phyloP scores from a whole-genome alignment of 2,329 filamentous ascomycete species.

The Alternaria triticimaculans region DNA sequence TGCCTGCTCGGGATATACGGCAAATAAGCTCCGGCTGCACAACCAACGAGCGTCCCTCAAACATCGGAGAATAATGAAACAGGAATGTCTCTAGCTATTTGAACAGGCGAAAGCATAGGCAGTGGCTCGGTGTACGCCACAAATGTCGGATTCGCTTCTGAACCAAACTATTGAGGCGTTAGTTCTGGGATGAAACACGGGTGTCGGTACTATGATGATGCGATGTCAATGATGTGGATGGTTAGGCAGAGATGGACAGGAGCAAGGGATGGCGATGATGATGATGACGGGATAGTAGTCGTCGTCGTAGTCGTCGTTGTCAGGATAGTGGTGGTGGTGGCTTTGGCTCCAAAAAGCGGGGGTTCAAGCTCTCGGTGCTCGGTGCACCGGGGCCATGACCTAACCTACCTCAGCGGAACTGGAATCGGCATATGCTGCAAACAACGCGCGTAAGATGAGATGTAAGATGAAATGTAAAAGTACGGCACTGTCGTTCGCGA shows the following conservation, averaged over 20 bases:
- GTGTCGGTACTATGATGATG: background rate
- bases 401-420: background rate
- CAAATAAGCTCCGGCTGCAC: background rate
- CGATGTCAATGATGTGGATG: background rate
- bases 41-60: slow-evolving; percentile 1
- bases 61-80: slow-evolving; percentile 20
- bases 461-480: background rate
- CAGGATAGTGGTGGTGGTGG: background rate
- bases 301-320: background rate
- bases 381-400: too few relatives aligned
- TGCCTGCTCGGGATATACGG: background rate
- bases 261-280: background rate
- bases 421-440: background rate
- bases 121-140: background rate
- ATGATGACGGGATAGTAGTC: background rate
- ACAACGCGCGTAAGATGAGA: background rate
- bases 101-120: background rate
- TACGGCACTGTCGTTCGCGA: background rate
- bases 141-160: background rate
- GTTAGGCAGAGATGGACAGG: background rate
- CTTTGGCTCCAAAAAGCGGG: background rate
- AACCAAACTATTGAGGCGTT: background rate
- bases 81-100: background rate
- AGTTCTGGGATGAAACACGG: background rate
- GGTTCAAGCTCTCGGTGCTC: too few relatives aligned